These are phyloP conservation scores for Blastocystis hominis DNA, from an alignment of 352 stramenopile genomes.

Conservation along the genomic window DNA sequence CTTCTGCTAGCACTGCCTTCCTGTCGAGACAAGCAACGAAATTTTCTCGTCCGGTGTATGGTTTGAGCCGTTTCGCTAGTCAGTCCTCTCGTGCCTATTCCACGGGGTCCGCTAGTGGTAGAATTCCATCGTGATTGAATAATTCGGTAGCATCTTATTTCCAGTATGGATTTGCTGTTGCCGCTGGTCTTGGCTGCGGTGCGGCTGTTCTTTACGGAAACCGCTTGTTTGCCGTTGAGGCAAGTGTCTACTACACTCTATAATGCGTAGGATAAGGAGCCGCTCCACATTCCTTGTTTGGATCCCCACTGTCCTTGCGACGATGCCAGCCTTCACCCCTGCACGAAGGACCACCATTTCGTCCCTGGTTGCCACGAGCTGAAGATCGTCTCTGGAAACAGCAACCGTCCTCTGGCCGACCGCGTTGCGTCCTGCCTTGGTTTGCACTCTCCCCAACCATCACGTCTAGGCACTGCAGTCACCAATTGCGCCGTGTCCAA, in stretches of 20 bases:
- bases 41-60: not conserved
- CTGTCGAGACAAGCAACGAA: not conserved
- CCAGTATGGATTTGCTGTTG: conserved; percentile 39
- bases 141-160: conserved; percentile 11
- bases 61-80: not conserved
- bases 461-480: conserved; percentile 68
- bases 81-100: conserved; percentile 27
- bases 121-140: not conserved
- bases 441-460: not conserved
- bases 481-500: conserved; percentile 75
- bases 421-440: conserved; percentile 74
- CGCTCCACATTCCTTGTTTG: not conserved
- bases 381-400: conserved; percentile 81
- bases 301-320: conserved; percentile 31
- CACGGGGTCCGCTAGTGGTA: not conserved
- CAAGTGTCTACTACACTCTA: not conserved
- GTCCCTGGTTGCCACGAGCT: conserved; percentile 80
- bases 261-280: conserved; percentile 1
- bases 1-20: not conserved
- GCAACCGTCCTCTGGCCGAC: conserved; percentile 76
- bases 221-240: conserved; percentile 24
- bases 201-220: conserved; percentile 36
- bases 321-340: conserved; percentile 66
- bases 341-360: conserved; percentile 78
- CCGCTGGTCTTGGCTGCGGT: conserved; percentile 25